phyloP scores from a whole-genome alignment of 2,329 filamentous ascomycete species.

The Acephala macrosclerotiorum region DNA sequence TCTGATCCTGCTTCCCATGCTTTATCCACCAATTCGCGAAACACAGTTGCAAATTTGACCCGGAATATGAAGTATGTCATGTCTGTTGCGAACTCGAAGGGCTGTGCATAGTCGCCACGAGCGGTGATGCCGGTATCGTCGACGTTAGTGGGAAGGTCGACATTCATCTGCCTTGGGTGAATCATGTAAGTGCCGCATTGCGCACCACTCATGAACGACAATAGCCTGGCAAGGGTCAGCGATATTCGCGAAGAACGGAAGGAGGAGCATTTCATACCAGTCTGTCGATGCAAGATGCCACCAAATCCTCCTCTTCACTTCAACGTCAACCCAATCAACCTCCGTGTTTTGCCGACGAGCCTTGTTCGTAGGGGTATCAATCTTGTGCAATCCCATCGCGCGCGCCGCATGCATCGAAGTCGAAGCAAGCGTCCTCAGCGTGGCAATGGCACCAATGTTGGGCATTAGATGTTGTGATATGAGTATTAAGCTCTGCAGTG shows the following conservation, averaged over 20 bases:
- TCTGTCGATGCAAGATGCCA: slow-evolving; percentile 50
- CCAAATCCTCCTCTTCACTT: slow-evolving; percentile 49
- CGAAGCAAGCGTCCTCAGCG: slow-evolving; percentile 43
- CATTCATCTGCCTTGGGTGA: slow-evolving; percentile 48
- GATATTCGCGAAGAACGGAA: slow-evolving; percentile 17
- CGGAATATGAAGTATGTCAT: slow-evolving; percentile 50
- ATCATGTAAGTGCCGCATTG: slow-evolving; percentile 48
- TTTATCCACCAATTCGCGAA: slow-evolving; percentile 47
- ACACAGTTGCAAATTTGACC: slow-evolving; percentile 46
- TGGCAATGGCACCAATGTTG: slow-evolving; percentile 46
- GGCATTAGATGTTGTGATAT: slow-evolving; percentile 45
- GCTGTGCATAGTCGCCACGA: slow-evolving; percentile 22
- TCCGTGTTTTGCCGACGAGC: slow-evolving; percentile 27
- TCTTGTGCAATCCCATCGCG: slow-evolving; percentile 31
- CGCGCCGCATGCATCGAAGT: slow-evolving; percentile 42
- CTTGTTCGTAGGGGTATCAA: slow-evolving; percentile 35
- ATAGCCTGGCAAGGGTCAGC: slow-evolving; percentile 38
- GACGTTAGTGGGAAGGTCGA: slow-evolving; percentile 46
- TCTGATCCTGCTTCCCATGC: slow-evolving; percentile 38
- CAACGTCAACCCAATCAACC: slow-evolving; percentile 41
- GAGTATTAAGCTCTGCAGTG: slow-evolving; percentile 47
- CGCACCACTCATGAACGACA: slow-evolving; percentile 45
- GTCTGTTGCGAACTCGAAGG: slow-evolving; percentile 36
- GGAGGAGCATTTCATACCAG: slow-evolving; percentile 39
- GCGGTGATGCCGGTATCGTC: slow-evolving; percentile 46